phyloP scores from a whole-genome alignment of 2,329 filamentous ascomycete genomes.

The Monascus ruber region DNA sequence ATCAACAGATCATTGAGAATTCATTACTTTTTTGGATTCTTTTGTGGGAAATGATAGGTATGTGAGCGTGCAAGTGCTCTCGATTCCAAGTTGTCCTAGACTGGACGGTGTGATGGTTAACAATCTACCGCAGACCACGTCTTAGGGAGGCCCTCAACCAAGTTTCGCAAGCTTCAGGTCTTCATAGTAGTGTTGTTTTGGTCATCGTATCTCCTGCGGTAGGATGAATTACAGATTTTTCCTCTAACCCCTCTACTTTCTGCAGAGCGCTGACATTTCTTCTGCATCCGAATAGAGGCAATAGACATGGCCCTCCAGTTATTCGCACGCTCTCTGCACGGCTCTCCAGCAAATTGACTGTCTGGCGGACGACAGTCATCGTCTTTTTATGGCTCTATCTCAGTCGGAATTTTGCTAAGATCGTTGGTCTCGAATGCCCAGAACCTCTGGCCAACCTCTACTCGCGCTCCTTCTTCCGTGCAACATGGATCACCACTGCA shows the following conservation, averaged over 20 bases:
- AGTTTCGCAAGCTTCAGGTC: slow-evolving; percentile 87
- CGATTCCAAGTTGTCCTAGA: background rate
- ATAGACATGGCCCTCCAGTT: slow-evolving; percentile 77
- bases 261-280: background rate
- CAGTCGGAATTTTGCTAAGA: slow-evolving; percentile 83
- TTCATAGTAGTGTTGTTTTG: slow-evolving; percentile 85
- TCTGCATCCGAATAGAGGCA: slow-evolving; percentile 45
- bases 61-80: background rate
- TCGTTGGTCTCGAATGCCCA: slow-evolving; percentile 80
- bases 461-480: slow-evolving; percentile 81
- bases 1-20: too few relatives aligned
- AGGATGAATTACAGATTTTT: slow-evolving; percentile 12
- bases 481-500: slow-evolving; percentile 92
- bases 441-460: slow-evolving; percentile 94
- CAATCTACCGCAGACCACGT: slow-evolving; percentile 58
- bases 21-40: slow-evolving; percentile 1
- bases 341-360: slow-evolving; percentile 60
- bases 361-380: slow-evolving; percentile 80
- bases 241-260: slow-evolving; percentile 3
- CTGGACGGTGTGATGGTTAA: background rate
- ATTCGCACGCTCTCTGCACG: slow-evolving; percentile 59
- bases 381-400: slow-evolving; percentile 88
- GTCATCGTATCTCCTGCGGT: slow-evolving; percentile 73
- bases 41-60: slow-evolving; percentile 21
- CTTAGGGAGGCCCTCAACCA: slow-evolving; percentile 76